Evolutionary conservation across 2,329 filamentous ascomycete species (phyloP).

Genomic region (Drechslerella dactyloides): DNA sequence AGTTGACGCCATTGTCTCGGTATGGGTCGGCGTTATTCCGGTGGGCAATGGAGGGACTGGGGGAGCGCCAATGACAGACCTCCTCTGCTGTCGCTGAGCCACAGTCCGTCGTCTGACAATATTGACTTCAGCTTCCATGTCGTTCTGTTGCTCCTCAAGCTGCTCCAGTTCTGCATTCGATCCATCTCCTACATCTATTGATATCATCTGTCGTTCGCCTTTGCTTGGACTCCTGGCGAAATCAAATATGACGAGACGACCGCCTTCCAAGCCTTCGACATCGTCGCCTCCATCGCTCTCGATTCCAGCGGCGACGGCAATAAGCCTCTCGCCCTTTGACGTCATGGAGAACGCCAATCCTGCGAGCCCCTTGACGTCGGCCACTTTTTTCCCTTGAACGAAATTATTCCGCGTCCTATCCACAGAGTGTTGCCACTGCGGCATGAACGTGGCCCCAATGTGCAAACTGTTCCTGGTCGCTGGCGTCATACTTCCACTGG

Average conservation of each 20-base stretch:
- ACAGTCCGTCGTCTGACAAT: conserved; percentile 77
- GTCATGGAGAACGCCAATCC: conserved; percentile 71
- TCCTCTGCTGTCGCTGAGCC: conserved; percentile 62
- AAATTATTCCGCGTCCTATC: conserved; percentile 74
- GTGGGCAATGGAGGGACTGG: conserved; percentile 33
- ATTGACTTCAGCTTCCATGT: conserved; percentile 78
- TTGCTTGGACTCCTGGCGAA: conserved; percentile 70
- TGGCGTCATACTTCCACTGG: conserved; percentile 49
- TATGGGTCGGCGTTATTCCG: conserved; percentile 8
- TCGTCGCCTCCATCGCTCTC: conserved; percentile 64
- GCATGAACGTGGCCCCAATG: conserved; percentile 58
- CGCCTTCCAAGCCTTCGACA: conserved; percentile 76
- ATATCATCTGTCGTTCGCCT: conserved; percentile 66
- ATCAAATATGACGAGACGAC: conserved; percentile 74
- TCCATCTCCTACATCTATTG: conserved; percentile 75
- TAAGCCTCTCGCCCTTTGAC: conserved; percentile 65
- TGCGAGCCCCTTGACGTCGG: conserved; percentile 70
- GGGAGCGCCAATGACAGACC: conserved; percentile 27
- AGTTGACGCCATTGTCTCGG: conserved; percentile 20
- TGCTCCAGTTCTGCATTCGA: conserved; percentile 66
- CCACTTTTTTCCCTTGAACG: conserved; percentile 70
- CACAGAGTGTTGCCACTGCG: conserved; percentile 73
- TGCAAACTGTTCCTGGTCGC: conserved; percentile 44
- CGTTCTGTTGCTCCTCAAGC: conserved; percentile 74
- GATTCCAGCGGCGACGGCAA: conserved; percentile 76